A percentile compares a stretch with the other conserved stretches of the same genome.
Conservation (phyloP, 2,329 filamentous ascomycete species). For the Daldinia eschscholtzii region DNA sequence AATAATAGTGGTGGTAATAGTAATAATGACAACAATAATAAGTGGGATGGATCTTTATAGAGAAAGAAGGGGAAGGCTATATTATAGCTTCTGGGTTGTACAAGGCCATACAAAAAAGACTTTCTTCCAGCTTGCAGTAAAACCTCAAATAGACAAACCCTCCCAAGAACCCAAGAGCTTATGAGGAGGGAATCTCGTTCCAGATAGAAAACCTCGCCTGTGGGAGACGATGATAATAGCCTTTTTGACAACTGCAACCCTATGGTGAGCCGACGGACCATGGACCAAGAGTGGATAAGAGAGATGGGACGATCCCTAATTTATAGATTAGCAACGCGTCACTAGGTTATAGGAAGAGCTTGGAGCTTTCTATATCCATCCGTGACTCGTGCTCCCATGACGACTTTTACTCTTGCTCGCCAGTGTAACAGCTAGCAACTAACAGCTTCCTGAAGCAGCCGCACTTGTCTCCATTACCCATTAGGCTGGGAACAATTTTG, state of each 20-base stretch:
- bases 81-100: conserved; percentile 37
- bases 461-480: conserved; percentile 30
- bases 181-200: conserved; percentile 28
- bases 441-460: conserved; percentile 28
- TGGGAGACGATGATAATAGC: conserved; percentile 42
- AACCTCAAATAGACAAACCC: conserved; percentile 14
- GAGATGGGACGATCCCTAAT: conserved; percentile 44
- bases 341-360: conserved; percentile 42
- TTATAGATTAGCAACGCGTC: conserved; percentile 44
- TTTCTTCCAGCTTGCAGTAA: neutral
- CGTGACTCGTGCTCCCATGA: conserved; percentile 38
- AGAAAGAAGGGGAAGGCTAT: conserved; percentile 17
- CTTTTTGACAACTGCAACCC: conserved; percentile 45
- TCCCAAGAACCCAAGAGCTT: conserved; percentile 15
- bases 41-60: conserved; percentile 5
- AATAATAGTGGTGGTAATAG: neutral
- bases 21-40: conserved; percentile 5
- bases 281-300: conserved; percentile 35
- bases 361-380: conserved; percentile 36
- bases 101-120: conserved; percentile 23
- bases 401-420: conserved; percentile 26
- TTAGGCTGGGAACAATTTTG: conserved; percentile 31
- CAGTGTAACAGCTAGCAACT: conserved; percentile 29
- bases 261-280: conserved; percentile 36
- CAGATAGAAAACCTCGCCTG: conserved; percentile 39